phyloP scores from a whole-genome alignment of 1,284 basidiomycete species.

The Uromyces viciae-fabae region DNA sequence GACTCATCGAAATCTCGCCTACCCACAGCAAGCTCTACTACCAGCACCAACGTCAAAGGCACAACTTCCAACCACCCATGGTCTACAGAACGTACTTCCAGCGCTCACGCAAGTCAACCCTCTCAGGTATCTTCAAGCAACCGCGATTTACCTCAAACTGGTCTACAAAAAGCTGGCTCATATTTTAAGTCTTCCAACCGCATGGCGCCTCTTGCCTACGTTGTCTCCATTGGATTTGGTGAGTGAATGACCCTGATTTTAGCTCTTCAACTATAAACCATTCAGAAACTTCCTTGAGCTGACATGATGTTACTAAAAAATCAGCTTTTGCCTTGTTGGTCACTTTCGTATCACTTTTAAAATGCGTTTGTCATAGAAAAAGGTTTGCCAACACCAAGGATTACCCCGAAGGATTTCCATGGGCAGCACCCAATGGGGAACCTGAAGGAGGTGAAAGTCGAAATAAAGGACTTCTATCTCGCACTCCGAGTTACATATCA shows the following conservation, averaged over 20 bases:
- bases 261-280: not conserved
- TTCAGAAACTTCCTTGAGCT: not conserved
- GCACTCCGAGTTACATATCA: not conserved
- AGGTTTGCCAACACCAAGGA: conserved; percentile 40
- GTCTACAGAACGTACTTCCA: not conserved
- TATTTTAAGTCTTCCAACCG: not conserved
- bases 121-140: not conserved
- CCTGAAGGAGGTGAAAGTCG: not conserved
- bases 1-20: not conserved
- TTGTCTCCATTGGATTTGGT: not conserved
- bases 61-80: not conserved
- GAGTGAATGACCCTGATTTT: not conserved
- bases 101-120: not conserved
- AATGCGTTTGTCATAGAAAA: conserved; percentile 33
- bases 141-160: not conserved
- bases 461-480: not conserved
- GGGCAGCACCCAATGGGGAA: not conserved
- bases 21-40: not conserved
- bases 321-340: conserved; percentile 5
- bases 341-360: conserved; percentile 2
- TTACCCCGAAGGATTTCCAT: conserved; percentile 39
- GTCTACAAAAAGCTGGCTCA: not conserved
- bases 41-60: not conserved
- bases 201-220: not conserved
- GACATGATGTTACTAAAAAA: too few relatives aligned